These are phyloP conservation scores for Akanthomyces uredinophilus DNA, from an alignment of 2,329 filamentous ascomycete species.

Conservation along the genomic window DNA sequence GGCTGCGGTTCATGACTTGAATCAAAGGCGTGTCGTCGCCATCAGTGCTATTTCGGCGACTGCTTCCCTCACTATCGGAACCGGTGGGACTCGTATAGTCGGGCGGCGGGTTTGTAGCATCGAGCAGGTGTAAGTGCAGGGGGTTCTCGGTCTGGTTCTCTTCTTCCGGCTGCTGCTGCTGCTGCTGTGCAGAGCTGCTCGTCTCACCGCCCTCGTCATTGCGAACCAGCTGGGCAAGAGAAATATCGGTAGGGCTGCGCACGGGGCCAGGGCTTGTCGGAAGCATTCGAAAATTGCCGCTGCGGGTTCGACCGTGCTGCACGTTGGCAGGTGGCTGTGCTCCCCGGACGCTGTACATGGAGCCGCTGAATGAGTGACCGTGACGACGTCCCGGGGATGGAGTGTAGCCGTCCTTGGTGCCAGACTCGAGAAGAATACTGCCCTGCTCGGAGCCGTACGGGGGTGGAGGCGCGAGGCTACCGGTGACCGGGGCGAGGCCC, in stretches of 20 bases:
- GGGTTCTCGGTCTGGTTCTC: conserved; percentile 31
- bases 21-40: conserved; percentile 53
- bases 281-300: conserved; percentile 71
- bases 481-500: conserved; percentile 93
- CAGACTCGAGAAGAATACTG: conserved; percentile 88
- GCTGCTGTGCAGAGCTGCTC: conserved; percentile 40
- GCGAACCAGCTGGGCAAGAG: conserved; percentile 76
- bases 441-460: conserved; percentile 97
- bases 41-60: conserved; percentile 52
- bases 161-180: conserved; percentile 21
- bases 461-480: conserved; percentile 88
- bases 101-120: conserved; percentile 60
- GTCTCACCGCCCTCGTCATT: conserved; percentile 68
- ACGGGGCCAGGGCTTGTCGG: conserved; percentile 85
- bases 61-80: conserved; percentile 42
- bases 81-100: conserved; percentile 64
- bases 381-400: conserved; percentile 39
- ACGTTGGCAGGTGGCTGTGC: conserved; percentile 39
- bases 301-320: conserved; percentile 69
- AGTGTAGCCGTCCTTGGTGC: conserved; percentile 57
- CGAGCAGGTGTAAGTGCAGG: conserved; percentile 41
- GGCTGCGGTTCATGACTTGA: conserved; percentile 44
- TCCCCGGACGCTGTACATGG: conserved; percentile 38
- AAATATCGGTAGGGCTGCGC: conserved; percentile 92
- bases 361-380: conserved; percentile 39